These are phyloP conservation scores for Gamsiella multidivaricata DNA, from an alignment of 192 early-diverging fungal species.

Conservation along the genomic window DNA sequence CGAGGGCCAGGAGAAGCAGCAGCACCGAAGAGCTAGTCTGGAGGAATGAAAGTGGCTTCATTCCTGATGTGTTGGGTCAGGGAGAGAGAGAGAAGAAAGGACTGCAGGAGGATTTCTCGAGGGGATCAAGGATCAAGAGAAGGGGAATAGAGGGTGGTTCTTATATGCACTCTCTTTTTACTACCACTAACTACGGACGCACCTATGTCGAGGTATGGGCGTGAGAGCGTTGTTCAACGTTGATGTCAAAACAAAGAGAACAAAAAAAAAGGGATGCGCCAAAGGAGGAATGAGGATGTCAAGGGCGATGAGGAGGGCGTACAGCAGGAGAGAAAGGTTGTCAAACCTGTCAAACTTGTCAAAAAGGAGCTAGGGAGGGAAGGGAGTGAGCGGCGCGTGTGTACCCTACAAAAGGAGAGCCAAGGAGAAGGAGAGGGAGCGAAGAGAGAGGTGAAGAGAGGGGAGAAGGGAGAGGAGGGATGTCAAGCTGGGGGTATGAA, in stretches of 20 bases:
- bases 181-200: too few species aligned
- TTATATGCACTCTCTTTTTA: too few species aligned
- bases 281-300: slow-evolving; percentile 13
- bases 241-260: neutral
- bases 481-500: neutral
- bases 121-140: neutral
- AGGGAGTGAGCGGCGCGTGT: too few species aligned
- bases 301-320: neutral
- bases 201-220: neutral
- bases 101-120: neutral
- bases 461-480: neutral
- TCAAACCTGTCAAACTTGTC: too few species aligned
- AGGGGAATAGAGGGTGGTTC: neutral
- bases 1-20: slow-evolving; percentile 10
- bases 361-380: too few species aligned
- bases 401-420: too few species aligned
- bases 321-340: neutral
- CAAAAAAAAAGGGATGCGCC: neutral
- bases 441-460: too few species aligned
- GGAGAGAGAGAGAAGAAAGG: neutral
- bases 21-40: neutral
- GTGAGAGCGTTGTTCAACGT: neutral
- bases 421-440: too few species aligned
- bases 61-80: neutral
- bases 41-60: slow-evolving; percentile 11